A percentile compares a stretch with the other conserved stretches of the same genome.
Evolutionary conservation across 176 grass and related monocot genomes (phyloP).

Genomic region (Ampelocalamus luodianensis): DNA sequence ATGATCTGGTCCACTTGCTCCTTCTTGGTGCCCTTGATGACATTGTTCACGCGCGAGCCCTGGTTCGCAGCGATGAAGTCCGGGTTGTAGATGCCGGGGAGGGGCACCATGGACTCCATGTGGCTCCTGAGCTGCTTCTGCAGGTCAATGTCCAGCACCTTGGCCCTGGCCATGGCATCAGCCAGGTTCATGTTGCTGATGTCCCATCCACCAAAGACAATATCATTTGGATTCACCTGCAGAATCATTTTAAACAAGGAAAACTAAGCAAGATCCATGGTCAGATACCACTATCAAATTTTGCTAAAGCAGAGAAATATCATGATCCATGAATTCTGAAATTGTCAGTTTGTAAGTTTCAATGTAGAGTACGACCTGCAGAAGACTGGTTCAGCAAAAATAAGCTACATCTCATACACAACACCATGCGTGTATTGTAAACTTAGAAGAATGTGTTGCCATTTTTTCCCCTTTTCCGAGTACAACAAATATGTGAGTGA

Average conservation of each 20-base stretch:
- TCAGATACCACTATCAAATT: not conserved
- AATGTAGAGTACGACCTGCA: not conserved
- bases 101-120: constrained; percentile 78
- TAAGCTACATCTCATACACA: not conserved
- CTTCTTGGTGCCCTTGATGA: constrained; percentile 70
- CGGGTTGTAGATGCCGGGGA: constrained; percentile 66
- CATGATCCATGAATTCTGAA: not conserved
- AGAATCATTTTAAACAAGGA: not conserved
- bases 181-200: constrained; percentile 80
- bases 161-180: constrained; percentile 73
- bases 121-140: constrained; percentile 72
- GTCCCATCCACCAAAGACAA: constrained; percentile 85
- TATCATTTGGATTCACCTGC: constrained; percentile 71
- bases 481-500: not conserved
- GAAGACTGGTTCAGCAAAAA: not conserved
- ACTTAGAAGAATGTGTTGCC: not conserved
- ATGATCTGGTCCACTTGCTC: constrained; percentile 78
- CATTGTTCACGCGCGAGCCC: constrained; percentile 61
- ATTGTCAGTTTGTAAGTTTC: not conserved
- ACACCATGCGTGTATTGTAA: not conserved
- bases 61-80: constrained; percentile 85
- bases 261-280: not conserved
- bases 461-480: not conserved
- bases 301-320: not conserved
- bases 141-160: constrained; percentile 78